Percentiles rank a stretch among this genome's conserved stretches.
These are phyloP conservation scores for Paramecium sexaurelia DNA, from an alignment of 73 alveolate genomes.

Conservation along the genomic window DNA sequence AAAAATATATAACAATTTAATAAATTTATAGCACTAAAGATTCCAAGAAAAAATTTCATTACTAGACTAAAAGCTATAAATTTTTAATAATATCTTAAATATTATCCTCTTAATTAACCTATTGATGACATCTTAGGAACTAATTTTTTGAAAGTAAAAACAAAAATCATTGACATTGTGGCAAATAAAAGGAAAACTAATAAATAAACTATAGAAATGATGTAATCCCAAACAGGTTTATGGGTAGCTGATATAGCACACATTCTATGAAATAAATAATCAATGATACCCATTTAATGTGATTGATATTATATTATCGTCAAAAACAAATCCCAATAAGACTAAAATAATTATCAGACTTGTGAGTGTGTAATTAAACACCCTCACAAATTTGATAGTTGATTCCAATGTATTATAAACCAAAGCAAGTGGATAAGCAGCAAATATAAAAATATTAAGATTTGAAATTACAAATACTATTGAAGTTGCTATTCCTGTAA, in stretches of 20 bases:
- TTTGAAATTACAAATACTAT: background rate
- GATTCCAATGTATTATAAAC: constrained; percentile 20
- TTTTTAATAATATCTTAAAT: constrained; percentile 32
- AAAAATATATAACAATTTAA: background rate
- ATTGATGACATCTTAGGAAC: constrained; percentile 8
- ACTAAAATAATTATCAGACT: background rate
- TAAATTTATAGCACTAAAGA: background rate
- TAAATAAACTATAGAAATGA: background rate
- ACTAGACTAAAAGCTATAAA: background rate
- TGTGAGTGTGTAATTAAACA: background rate
- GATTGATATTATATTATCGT: background rate
- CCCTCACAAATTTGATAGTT: background rate
- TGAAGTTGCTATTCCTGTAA: background rate
- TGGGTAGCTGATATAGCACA: background rate
- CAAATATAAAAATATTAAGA: background rate
- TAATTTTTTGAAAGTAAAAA: background rate
- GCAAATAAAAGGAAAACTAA: background rate
- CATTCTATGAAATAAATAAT: background rate
- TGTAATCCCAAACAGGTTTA: background rate
- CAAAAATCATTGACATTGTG: background rate
- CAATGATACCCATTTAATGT: constrained; percentile 6
- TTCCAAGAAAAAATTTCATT: background rate
- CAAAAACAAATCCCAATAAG: background rate
- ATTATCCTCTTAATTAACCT: background rate
- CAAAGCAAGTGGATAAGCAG: constrained; percentile 40